Base-by-base conservation (phyloP, 164 flowering plant species). In the Sextonia rubra region DNA sequence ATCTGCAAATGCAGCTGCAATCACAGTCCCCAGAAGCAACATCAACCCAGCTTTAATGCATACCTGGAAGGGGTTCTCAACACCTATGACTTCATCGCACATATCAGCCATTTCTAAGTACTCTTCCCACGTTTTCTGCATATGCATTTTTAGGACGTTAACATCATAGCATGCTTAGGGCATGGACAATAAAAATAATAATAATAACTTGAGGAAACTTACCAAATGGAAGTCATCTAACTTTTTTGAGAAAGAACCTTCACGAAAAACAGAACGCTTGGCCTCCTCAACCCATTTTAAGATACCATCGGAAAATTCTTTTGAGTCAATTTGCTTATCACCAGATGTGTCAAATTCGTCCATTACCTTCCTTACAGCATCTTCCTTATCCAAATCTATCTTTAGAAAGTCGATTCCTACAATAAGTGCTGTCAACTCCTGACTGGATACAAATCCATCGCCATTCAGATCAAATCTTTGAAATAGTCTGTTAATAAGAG, bases 1-100 rank as follows among this genome's bases (percentile, higher is more conserved):
- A 75, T 94, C 97, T 17, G 98, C 98, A 75, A 92, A 86, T 52
- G 75, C 88, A 66, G 89, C 98, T 26, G 96, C 92, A 79, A 94
- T 85, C 30, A 74, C 69, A 20, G 93, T 77, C 70, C 98, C 98
- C 17, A 92, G 63, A 60, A 90, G 60, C 82, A 94, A 74, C 75
- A 86, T 15, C 20, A 86, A 68, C 12, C 80, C 83, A 62, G 98
- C 97, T 83, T 91, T 92, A 44, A 85, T 2, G 48, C 82, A 18
- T 22, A 73, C 75, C 84, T 78, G 64, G 60, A 72, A 80, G 1
- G 87, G 70, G 69, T 84, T 82, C 64, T 79, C 84, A 71, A 78
- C 69, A 37, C 37, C 47, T 61, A 64, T 73, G 29, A 60, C 71
- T 72, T 78, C 83, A 67, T 80, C 83, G 47, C 44, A 52, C 52